A percentile compares a stretch with the other conserved stretches of the same genome.
These are phyloP conservation scores for Candida sonorensis DNA, from an alignment of 805 yeast species.

Conservation along the genomic window DNA sequence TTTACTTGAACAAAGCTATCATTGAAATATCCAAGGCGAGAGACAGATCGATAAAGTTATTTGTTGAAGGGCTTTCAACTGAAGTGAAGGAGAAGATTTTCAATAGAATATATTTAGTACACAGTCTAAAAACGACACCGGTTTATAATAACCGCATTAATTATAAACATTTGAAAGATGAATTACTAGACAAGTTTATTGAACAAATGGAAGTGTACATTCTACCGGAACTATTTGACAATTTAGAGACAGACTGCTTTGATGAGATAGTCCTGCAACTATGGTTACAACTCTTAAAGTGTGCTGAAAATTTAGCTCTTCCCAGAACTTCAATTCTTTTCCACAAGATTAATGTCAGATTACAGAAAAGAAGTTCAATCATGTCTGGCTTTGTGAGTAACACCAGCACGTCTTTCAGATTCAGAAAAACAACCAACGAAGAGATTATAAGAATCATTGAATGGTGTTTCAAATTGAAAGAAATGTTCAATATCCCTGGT, in stretches of 20 bases:
- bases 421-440: conserved; percentile 13
- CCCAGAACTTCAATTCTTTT: conserved; percentile 54
- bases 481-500: conserved; percentile 22
- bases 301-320: conserved; percentile 64
- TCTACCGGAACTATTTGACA: conserved; percentile 21
- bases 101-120: conserved; percentile 23
- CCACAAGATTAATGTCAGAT: conserved; percentile 21
- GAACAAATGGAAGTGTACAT: conserved; percentile 18
- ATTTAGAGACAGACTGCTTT: conserved; percentile 25
- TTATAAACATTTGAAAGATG: conserved; percentile 18
- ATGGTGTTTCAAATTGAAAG: conserved; percentile 25
- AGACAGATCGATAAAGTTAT: conserved; percentile 57
- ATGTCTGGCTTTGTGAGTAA: conserved; percentile 6
- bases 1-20: conserved; percentile 71
- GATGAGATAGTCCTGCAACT: conserved; percentile 37
- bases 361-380: conserved; percentile 12
- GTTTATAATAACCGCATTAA: conserved; percentile 12
- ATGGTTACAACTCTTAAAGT: conserved; percentile 67
- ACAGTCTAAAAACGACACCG: conserved; percentile 17
- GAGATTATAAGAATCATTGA: conserved; percentile 24
- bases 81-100: conserved; percentile 47
- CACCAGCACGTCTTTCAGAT: conserved; percentile 4
- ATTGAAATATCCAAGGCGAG: conserved; percentile 57
- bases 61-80: conserved; percentile 67
- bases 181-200: conserved; percentile 16